These are phyloP conservation scores for Breynia disticha DNA, from an alignment of 441 rosid genomes.

Conservation along the genomic window DNA sequence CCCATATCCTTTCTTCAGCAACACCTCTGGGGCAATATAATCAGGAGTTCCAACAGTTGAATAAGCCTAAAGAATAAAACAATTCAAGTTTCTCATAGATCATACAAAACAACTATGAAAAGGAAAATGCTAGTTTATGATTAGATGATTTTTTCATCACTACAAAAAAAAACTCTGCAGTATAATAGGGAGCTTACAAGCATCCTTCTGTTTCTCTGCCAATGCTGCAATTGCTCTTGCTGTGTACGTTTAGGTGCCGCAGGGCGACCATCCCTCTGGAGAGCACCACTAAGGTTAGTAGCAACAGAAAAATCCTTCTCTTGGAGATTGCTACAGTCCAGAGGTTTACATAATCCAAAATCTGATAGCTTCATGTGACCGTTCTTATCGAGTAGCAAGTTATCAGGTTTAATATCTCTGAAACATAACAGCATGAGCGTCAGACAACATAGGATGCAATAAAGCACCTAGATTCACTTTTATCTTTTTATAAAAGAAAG, in stretches of 20 bases:
- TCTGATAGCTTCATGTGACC: slow-evolving; percentile 96
- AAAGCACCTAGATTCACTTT: too few relatives aligned
- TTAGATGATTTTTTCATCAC: too few relatives aligned
- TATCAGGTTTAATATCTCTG: slow-evolving; percentile 97
- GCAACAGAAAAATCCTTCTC: slow-evolving; percentile 73
- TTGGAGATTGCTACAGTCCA: slow-evolving; percentile 84
- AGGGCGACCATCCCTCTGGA: slow-evolving; percentile 89
- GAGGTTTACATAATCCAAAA: slow-evolving; percentile 88
- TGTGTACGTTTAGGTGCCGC: slow-evolving; percentile 77
- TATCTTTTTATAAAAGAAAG: too few relatives aligned
- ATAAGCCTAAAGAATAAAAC: slow-evolving; percentile 57
- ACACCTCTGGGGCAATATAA: slow-evolving; percentile 97
- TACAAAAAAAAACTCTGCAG: slow-evolving; percentile 1
- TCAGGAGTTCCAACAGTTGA: slow-evolving; percentile 99
- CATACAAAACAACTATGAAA: too few relatives aligned
- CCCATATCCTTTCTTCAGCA: slow-evolving; percentile 94
- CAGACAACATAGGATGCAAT: neutral
- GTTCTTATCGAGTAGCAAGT: slow-evolving; percentile 72
- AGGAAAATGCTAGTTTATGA: too few relatives aligned
- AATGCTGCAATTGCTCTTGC: slow-evolving; percentile 84
- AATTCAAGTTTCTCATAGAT: slow-evolving; percentile 6
- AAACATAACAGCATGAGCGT: slow-evolving; percentile 17
- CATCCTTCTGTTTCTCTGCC: slow-evolving; percentile 95
- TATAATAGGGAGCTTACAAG: slow-evolving; percentile 49
- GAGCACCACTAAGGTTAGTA: slow-evolving; percentile 74